These are phyloP conservation scores for Protoeuglena noctilucae DNA, from an alignment of 139 green algal genomes.

Conservation along the genomic window DNA sequence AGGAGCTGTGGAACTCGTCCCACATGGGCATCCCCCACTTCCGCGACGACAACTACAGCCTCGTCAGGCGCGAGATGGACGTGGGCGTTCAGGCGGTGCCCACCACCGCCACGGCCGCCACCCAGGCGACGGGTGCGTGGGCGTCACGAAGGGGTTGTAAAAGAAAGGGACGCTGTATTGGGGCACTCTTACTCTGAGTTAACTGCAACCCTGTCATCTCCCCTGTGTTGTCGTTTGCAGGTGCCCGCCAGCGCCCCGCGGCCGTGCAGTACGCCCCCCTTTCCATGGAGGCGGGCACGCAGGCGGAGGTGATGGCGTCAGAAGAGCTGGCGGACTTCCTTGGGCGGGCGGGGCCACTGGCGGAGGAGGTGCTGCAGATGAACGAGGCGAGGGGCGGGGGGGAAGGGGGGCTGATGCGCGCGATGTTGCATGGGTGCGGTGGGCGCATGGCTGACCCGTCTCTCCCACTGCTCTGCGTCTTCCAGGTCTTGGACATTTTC, in stretches of 20 bases:
- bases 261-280: conserved; percentile 26
- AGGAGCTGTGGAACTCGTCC: conserved; percentile 53
- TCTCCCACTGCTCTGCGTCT: conserved; percentile 21
- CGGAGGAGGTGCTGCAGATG: conserved; percentile 14
- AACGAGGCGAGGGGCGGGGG: background rate
- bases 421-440: background rate
- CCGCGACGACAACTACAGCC: conserved; percentile 57
- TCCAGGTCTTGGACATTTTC: conserved; percentile 54
- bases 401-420: background rate
- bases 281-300: conserved; percentile 14
- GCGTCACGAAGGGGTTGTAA: too few species aligned
- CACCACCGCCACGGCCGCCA: too few species aligned
- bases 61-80: conserved; percentile 28
- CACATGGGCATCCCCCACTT: conserved; percentile 50
- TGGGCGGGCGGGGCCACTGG: conserved; percentile 6
- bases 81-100: conserved; percentile 22
- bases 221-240: too few species aligned
- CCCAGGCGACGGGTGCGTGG: too few species aligned
- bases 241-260: conserved; percentile 8
- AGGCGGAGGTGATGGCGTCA: conserved; percentile 10
- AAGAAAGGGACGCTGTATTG: too few species aligned
- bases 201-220: too few species aligned
- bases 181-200: too few species aligned
- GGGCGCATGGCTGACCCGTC: background rate
- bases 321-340: conserved; percentile 24